A percentile compares a stretch with the other conserved stretches of the same genome.
These are phyloP conservation scores for Trapa incisa DNA, from an alignment of 345 rosid species.

Conservation along the genomic window DNA sequence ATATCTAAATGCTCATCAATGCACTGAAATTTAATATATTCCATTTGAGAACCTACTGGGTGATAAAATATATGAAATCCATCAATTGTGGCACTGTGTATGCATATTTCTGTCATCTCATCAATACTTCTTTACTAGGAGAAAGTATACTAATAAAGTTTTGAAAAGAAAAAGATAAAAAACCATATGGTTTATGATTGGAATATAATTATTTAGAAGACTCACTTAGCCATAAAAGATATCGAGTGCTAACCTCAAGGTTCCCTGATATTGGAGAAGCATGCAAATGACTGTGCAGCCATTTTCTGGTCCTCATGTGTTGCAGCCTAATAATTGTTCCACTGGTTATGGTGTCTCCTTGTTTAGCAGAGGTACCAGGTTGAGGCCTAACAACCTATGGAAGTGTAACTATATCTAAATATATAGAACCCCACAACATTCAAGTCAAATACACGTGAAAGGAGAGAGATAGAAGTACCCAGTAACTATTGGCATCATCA, in stretches of 20 bases:
- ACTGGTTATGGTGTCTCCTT: constrained; percentile 56
- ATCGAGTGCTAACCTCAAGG: constrained; percentile 55
- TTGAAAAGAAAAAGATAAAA: not conserved
- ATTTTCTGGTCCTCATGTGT: constrained; percentile 87
- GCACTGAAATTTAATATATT: not conserved
- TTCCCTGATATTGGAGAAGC: constrained; percentile 95
- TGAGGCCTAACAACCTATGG: constrained; percentile 66
- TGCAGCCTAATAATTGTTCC: constrained; percentile 76
- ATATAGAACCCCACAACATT: not conserved
- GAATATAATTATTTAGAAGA: not conserved
- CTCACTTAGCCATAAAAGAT: not conserved
- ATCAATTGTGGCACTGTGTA: not conserved
- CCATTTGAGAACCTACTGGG: not conserved
- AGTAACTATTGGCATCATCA: constrained; percentile 90
- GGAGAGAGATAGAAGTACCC: constrained; percentile 37
- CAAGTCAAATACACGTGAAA: not conserved
- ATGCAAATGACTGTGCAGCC: constrained; percentile 93
- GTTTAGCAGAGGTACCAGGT: constrained; percentile 46
- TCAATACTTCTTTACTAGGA: not conserved
- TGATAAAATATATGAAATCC: not conserved
- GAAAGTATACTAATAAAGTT: not conserved
- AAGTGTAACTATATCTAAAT: not conserved
- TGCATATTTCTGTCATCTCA: not conserved
- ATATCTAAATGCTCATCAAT: not conserved
- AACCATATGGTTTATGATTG: not conserved